A percentile compares a stretch with the other conserved stretches of the same genome.
Evolutionary conservation across 129 eudicot species (phyloP).

Genomic region (Saussurea involucrata): DNA sequence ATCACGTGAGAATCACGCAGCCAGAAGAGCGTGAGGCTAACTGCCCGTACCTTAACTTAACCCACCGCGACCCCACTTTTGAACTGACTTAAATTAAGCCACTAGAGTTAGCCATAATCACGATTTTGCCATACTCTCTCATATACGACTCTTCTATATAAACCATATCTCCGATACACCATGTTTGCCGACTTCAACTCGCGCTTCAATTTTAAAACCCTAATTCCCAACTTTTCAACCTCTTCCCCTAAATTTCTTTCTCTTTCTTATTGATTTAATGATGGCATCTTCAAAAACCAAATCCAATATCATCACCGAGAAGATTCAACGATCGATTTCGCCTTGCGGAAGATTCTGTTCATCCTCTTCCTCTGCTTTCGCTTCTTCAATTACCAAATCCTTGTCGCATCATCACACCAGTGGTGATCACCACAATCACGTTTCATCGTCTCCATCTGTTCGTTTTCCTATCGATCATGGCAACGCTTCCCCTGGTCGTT

Average conservation of each 20-base stretch:
- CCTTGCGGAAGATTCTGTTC: slow-evolving; percentile 59
- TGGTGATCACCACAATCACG: slow-evolving; percentile 14
- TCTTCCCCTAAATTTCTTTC: neutral
- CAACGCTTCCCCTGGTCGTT: slow-evolving; percentile 27
- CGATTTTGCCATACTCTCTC: slow-evolving; percentile 16
- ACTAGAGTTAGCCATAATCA: neutral
- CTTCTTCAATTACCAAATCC: slow-evolving; percentile 33
- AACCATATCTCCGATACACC: neutral
- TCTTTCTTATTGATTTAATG: neutral
- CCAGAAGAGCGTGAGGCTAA: slow-evolving; percentile 2
- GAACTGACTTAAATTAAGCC: neutral
- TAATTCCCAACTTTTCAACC: neutral
- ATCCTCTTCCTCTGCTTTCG: slow-evolving; percentile 33
- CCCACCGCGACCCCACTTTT: neutral
- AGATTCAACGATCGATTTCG: slow-evolving; percentile 38
- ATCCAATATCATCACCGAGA: slow-evolving; percentile 24
- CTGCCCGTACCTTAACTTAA: neutral
- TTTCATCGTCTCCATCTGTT: slow-evolving; percentile 36
- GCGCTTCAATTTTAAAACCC: slow-evolving; percentile 19
- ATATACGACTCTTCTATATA: slow-evolving; percentile 20
- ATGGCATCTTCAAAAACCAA: slow-evolving; percentile 42
- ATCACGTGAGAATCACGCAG: neutral
- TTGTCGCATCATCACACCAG: slow-evolving; percentile 42
- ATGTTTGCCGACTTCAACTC: slow-evolving; percentile 33
- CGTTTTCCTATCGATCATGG: slow-evolving; percentile 35